A percentile compares a stretch with the other conserved stretches of the same genome.
These are phyloP conservation scores for Pichiaceae sp. DNA, from an alignment of 1,139 yeast species.

Conservation along the genomic window DNA sequence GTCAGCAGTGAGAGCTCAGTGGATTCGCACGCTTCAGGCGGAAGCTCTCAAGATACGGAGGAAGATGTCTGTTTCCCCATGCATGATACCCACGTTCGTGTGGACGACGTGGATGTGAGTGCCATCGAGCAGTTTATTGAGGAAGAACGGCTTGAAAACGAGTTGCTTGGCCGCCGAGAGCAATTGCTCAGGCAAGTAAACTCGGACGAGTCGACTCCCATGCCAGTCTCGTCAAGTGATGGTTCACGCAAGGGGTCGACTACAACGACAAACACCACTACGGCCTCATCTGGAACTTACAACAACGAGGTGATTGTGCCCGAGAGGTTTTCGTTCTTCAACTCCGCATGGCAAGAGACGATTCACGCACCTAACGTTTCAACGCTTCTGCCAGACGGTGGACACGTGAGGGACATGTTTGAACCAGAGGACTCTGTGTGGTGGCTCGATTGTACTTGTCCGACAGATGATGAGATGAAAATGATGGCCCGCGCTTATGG, in stretches of 20 bases:
- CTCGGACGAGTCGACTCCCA: no score
- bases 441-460: conserved; percentile 60
- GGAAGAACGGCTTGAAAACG: conserved; percentile 31
- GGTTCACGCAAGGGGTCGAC: no score
- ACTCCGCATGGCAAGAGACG: conserved; percentile 76
- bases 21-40: conserved; percentile 63
- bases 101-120: conserved; percentile 70
- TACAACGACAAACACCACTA: no score
- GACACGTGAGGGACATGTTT: conserved; percentile 59
- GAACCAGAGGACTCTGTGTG: conserved; percentile 50
- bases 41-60: conserved; percentile 74
- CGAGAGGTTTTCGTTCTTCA: conserved; percentile 77
- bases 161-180: conserved; percentile 21
- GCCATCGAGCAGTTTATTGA: conserved; percentile 68
- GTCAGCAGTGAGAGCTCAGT: conserved; percentile 17
- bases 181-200: conserved; percentile 16
- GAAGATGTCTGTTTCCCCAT: conserved; percentile 98
- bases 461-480: conserved; percentile 28
- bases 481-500: conserved; percentile 47
- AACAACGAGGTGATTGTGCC: conserved; percentile 28
- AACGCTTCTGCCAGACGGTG: conserved; percentile 57
- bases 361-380: conserved; percentile 87
- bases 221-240: no score
- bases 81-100: conserved; percentile 61
- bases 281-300: conserved; percentile 2